Evolutionary conservation across 768 basidiomycete species (phyloP).

Genomic region (Sporobolomyces phaffii): DNA sequence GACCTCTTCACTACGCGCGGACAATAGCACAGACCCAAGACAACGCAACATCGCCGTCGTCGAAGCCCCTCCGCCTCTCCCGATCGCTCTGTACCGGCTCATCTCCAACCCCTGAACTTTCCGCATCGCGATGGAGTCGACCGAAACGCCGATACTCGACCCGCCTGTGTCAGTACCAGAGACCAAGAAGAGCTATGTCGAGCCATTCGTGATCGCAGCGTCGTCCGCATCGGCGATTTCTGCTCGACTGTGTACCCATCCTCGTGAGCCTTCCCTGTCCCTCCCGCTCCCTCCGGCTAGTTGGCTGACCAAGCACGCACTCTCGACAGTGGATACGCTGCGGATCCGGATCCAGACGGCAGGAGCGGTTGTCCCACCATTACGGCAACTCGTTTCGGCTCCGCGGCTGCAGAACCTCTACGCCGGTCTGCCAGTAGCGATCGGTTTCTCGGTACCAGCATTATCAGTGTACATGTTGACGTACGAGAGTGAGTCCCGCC

Average conservation of each 20-base stretch:
- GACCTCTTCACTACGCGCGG: too few relatives aligned
- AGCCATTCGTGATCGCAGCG: slow-evolving; percentile 26
- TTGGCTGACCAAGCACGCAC: neutral
- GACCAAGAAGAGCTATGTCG: slow-evolving; percentile 11
- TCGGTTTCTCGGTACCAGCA: slow-evolving; percentile 37
- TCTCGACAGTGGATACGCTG: slow-evolving; percentile 34
- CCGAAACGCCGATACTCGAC: neutral
- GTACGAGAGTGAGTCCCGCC: slow-evolving; percentile 37
- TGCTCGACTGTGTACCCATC: slow-evolving; percentile 29
- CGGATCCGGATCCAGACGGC: slow-evolving; percentile 40
- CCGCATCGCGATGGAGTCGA: slow-evolving; percentile 3
- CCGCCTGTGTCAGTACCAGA: neutral
- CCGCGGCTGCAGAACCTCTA: slow-evolving; percentile 33
- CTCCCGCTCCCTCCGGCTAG: accelerated
- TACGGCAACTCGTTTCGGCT: slow-evolving; percentile 31
- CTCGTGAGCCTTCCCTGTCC: slow-evolving; percentile 23
- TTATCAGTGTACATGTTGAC: slow-evolving; percentile 36
- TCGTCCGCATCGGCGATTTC: slow-evolving; percentile 10
- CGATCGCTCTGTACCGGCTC: neutral
- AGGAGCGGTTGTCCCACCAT: slow-evolving; percentile 28
- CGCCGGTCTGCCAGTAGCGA: slow-evolving; percentile 39
- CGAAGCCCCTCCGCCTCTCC: neutral
- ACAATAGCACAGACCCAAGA: too few relatives aligned
- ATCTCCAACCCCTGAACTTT: neutral
- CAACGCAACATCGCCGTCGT: too few relatives aligned